These are phyloP conservation scores for Syncephalastrum monosporum DNA, from an alignment of 371 early-diverging fungal species.

Conservation along the genomic window DNA sequence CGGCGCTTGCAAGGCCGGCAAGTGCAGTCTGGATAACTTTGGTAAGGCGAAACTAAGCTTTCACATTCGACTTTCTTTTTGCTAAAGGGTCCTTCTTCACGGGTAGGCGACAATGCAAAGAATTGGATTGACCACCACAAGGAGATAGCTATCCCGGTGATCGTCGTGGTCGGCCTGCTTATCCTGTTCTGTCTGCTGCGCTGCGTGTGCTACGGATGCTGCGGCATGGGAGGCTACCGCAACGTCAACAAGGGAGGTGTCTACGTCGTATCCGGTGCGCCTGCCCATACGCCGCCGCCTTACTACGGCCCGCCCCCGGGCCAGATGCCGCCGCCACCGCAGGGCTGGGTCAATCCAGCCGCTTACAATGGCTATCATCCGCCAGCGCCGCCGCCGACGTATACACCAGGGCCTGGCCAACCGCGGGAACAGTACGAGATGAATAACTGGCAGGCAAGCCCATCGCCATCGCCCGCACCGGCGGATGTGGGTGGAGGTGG, in stretches of 20 bases:
- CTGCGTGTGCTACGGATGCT: slow-evolving; percentile 42
- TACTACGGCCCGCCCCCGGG: slow-evolving; percentile 27
- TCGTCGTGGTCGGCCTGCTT: slow-evolving; percentile 44
- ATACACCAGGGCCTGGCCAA: slow-evolving; percentile 12
- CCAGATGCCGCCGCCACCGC: slow-evolving; percentile 10
- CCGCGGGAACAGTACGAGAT: slow-evolving; percentile 23
- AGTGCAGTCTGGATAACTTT: slow-evolving; percentile 39
- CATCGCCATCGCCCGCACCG: slow-evolving; percentile 5
- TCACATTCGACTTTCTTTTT: too few relatives aligned
- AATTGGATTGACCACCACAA: slow-evolving; percentile 44
- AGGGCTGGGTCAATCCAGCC: slow-evolving; percentile 55
- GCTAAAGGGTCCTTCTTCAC: neutral
- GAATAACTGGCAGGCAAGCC: slow-evolving; percentile 14
- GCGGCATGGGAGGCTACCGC: slow-evolving; percentile 25
- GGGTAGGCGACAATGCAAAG: slow-evolving; percentile 26
- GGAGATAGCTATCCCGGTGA: slow-evolving; percentile 54
- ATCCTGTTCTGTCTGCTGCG: slow-evolving; percentile 51
- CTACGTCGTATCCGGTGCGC: slow-evolving; percentile 22
- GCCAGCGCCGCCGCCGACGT: slow-evolving; percentile 20
- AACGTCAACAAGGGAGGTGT: slow-evolving; percentile 18
- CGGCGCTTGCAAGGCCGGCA: slow-evolving; percentile 57
- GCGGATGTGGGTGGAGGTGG: neutral
- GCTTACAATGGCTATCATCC: slow-evolving; percentile 49
- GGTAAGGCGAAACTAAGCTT: slow-evolving; percentile 17
- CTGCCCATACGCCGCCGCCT: slow-evolving; percentile 14